These are phyloP conservation scores for Zalerion maritima DNA, from an alignment of 495 filamentous ascomycete genomes.

Conservation along the genomic window DNA sequence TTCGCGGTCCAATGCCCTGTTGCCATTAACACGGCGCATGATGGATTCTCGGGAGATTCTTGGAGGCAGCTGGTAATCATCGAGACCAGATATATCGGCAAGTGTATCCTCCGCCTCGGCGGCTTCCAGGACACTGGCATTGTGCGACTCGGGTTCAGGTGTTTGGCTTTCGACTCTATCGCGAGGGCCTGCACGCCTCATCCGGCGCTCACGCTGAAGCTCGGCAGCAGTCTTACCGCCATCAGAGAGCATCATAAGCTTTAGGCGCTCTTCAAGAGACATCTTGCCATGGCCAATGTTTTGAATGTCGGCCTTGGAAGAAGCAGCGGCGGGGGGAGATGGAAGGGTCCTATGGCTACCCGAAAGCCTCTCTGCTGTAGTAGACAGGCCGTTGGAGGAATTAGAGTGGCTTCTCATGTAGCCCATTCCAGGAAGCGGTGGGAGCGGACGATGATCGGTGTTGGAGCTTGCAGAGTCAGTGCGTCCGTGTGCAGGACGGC, in stretches of 20 bases:
- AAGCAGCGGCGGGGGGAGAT: conserved; percentile 47
- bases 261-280: conserved; percentile 67
- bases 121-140: conserved; percentile 20
- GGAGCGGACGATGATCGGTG: conserved; percentile 58
- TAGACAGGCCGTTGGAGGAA: conserved; percentile 34
- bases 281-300: conserved; percentile 52
- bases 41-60: conserved; percentile 90
- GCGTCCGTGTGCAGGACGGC: conserved; percentile 32
- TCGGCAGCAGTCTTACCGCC: conserved; percentile 35
- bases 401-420: conserved; percentile 20
- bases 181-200: conserved; percentile 37
- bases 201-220: conserved; percentile 45
- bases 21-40: conserved; percentile 68
- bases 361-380: conserved; percentile 48
- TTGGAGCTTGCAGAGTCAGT: conserved; percentile 57
- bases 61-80: conserved; percentile 49
- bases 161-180: conserved; percentile 31
- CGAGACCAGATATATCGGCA: conserved; percentile 37
- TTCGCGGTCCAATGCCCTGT: conserved; percentile 39
- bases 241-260: conserved; percentile 67
- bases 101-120: conserved; percentile 34
- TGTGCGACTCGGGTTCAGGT: conserved; percentile 29
- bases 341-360: conserved; percentile 48
- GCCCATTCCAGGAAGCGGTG: conserved; percentile 49
- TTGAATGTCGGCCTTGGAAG: conserved; percentile 56